These are phyloP conservation scores for Ministeria vibrans DNA, from an alignment of 78 protist genomes.

Conservation along the genomic window DNA sequence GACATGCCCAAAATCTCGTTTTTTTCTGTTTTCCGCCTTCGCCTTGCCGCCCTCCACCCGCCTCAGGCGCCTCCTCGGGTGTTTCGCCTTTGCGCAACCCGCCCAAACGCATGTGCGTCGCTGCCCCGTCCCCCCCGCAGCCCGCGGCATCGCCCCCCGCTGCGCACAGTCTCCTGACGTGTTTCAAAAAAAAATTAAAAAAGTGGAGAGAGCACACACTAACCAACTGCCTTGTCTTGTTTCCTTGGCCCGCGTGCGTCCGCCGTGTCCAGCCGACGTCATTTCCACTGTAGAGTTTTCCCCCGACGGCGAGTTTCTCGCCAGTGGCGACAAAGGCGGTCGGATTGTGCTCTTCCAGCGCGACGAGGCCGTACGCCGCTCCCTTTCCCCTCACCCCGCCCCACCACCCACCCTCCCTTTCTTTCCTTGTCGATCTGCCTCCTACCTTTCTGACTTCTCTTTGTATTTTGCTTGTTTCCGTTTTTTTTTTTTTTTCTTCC, in stretches of 20 bases:
- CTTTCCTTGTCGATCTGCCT: background rate
- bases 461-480: background rate
- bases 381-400: background rate
- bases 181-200: background rate
- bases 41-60: too few relatives aligned
- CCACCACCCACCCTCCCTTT: background rate
- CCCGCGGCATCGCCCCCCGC: background rate
- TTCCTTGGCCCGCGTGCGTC: background rate
- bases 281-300: slow-evolving; percentile 89
- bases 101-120: background rate
- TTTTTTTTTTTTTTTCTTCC: too few relatives aligned
- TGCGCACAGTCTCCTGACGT: background rate
- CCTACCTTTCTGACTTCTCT: background rate
- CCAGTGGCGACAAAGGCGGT: slow-evolving; percentile 96
- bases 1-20: too few relatives aligned
- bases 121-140: background rate
- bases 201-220: too few relatives aligned
- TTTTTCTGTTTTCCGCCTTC: too few relatives aligned
- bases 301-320: slow-evolving; percentile 84
- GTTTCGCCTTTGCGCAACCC: background rate
- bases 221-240: background rate
- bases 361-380: background rate
- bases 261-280: slow-evolving; percentile 66
- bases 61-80: too few relatives aligned
- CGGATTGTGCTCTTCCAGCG: slow-evolving; percentile 73